phyloP scores from a whole-genome alignment of 306 rosid genomes.

The Pyrus betulifolia region DNA sequence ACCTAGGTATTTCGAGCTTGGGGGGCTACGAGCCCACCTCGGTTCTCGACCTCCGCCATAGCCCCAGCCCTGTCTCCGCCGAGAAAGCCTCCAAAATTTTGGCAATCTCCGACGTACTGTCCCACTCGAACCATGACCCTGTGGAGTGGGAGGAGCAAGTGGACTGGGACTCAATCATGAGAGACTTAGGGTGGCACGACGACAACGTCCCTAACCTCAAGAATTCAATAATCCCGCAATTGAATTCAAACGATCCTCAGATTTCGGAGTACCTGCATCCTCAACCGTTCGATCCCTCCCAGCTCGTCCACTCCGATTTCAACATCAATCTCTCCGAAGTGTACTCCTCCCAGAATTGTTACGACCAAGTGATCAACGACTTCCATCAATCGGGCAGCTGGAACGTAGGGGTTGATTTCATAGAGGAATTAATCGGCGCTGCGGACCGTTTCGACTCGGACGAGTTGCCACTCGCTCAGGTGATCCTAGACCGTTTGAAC shows the following conservation, averaged over 20 bases:
- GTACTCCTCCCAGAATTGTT: constrained; percentile 29
- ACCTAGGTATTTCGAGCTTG: background rate
- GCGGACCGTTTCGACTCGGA: constrained; percentile 77
- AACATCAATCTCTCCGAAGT: constrained; percentile 31
- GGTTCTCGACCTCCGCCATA: constrained; percentile 69
- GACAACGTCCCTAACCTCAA: constrained; percentile 38
- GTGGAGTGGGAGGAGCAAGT: constrained; percentile 62
- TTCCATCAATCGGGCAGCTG: constrained; percentile 14
- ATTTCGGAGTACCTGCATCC: constrained; percentile 33
- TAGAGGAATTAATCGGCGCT: constrained; percentile 64
- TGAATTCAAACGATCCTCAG: constrained; percentile 18
- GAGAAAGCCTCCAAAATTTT: constrained; percentile 23
- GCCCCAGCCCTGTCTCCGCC: constrained; percentile 55
- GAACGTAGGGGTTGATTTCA: constrained; percentile 42
- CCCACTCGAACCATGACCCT: constrained; percentile 27
- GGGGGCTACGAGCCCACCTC: constrained; percentile 70
- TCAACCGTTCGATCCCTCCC: constrained; percentile 45
- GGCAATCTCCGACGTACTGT: constrained; percentile 5
- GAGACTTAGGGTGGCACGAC: constrained; percentile 59
- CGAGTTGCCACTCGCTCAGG: constrained; percentile 50
- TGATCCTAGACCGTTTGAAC: constrained; percentile 68
- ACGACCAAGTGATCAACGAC: constrained; percentile 6
- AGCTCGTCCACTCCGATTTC: constrained; percentile 34
- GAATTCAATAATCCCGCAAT: background rate
- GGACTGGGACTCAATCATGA: constrained; percentile 82